These are phyloP conservation scores for Neohortaea acidophila DNA, from an alignment of 495 filamentous ascomycete species.

Conservation along the genomic window DNA sequence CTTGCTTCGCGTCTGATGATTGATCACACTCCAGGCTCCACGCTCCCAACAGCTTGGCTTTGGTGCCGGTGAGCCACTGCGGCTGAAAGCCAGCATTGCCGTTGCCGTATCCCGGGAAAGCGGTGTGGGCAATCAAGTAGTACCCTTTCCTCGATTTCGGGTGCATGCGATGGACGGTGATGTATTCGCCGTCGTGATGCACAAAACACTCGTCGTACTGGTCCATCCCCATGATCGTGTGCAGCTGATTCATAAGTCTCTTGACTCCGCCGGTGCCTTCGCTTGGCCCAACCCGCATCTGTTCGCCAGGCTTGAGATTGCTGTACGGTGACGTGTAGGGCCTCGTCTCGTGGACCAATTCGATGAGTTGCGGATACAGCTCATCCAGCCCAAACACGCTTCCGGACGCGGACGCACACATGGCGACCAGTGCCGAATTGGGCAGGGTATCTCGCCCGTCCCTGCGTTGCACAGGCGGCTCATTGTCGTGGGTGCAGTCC, in stretches of 20 bases:
- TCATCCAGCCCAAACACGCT: constrained; percentile 99
- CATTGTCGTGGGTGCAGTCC: constrained; percentile 99
- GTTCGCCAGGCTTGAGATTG: constrained; percentile 45
- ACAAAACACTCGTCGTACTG: constrained; percentile 92
- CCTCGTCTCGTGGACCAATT: constrained; percentile 77
- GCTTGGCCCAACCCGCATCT: constrained; percentile 12
- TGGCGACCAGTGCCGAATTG: constrained; percentile 85
- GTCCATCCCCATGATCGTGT: constrained; percentile 83
- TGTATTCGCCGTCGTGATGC: constrained; percentile 87
- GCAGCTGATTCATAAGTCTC: constrained; percentile 80
- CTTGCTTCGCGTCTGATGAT: constrained; percentile 45
- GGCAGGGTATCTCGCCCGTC: constrained; percentile 88
- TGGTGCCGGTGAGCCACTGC: constrained; percentile 57
- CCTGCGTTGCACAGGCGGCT: constrained; percentile 86
- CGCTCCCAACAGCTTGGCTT: constrained; percentile 64
- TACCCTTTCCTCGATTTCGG: constrained; percentile 80
- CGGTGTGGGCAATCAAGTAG: constrained; percentile 88
- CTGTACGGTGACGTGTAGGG: constrained; percentile 56
- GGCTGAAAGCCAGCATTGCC: constrained; percentile 61
- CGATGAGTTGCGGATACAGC: constrained; percentile 78
- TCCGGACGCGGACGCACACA: constrained; percentile 87
- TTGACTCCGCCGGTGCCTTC: constrained; percentile 80
- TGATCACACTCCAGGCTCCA: constrained; percentile 79
- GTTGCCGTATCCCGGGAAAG: constrained; percentile 75
- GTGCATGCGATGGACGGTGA: constrained; percentile 91